Evolutionary conservation across 1,139 yeast genomes (phyloP).

Genomic region (Pichia sp.): DNA sequence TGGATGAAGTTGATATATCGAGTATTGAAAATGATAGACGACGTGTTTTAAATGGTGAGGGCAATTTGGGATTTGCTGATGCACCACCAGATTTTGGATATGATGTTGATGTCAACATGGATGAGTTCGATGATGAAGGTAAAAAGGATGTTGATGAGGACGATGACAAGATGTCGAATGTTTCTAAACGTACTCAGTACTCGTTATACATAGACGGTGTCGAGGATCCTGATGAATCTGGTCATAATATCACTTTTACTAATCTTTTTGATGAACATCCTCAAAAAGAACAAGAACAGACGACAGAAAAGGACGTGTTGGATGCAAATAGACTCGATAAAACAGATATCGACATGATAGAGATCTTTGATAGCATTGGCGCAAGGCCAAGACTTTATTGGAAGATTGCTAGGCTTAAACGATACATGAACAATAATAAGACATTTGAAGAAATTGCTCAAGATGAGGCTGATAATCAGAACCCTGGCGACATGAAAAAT

Average conservation of each 20-base stretch:
- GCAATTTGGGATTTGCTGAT: conserved; percentile 21
- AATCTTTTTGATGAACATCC: conserved; percentile 33
- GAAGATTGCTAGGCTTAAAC: conserved; percentile 50
- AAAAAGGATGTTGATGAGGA: conserved; percentile 22
- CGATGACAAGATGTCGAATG: conserved; percentile 21
- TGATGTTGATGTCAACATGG: conserved; percentile 16
- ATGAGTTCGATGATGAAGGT: background rate
- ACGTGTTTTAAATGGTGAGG: background rate
- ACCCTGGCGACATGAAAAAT: background rate
- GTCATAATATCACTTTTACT: conserved; percentile 36
- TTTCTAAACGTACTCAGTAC: conserved; percentile 27
- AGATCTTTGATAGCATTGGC: conserved; percentile 37
- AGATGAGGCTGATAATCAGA: background rate
- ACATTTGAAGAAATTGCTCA: background rate
- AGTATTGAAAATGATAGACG: background rate
- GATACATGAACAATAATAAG: background rate
- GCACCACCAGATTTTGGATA: conserved; percentile 24
- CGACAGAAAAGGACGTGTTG: background rate
- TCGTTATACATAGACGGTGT: conserved; percentile 32
- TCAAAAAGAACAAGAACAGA: conserved; percentile 26
- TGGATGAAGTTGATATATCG: conserved; percentile 27
- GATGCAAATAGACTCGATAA: conserved; percentile 29
- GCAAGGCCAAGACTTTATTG: conserved; percentile 86
- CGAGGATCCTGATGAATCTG: conserved; percentile 51
- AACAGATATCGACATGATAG: conserved; percentile 36